Evolutionary conservation across 208 protist genomes (phyloP), one percentile per base, ranked within the genome.

Genomic region (Trypanosoma lewisi): DNA sequence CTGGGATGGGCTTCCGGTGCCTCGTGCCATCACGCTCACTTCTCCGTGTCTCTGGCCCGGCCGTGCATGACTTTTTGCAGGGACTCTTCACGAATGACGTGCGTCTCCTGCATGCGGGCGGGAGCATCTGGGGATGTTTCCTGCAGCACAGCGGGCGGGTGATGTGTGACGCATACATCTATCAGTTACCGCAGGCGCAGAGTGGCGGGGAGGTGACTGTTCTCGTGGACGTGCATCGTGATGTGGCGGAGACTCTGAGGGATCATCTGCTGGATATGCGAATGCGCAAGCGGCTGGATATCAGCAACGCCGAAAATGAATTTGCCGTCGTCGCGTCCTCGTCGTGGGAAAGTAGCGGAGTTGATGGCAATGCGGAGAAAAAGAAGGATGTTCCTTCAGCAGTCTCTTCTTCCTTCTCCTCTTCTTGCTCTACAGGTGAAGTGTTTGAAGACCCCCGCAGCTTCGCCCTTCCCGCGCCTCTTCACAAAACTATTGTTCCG

Each of bases 1-100:
- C 27, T 3, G 7, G 17, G 3, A 73, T 73, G 63, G 51, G 64
- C 7, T 77, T 80, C 39, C 66, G 50, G 0, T 76, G 77, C 49
- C 63, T 69, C 17, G 58, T 94, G 36, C 33, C 80, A 6, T 77
- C 41, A 21, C 82, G 84, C 23, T 70, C 82, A 25, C 71, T 95
- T 48, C 39, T 95, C 48, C 81, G 83, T 0, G 72, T 94, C 59
- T 56, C 72, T 23, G 84, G 85, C 17, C 47, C 33, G 0, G 83
- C 82, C 14, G 68, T 76, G 14, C 80, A 87, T 52, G 85, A 83
- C 1, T 86, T 91, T 42, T 72, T 95, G 11, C 89, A 95, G 39
- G 89, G 89, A 17, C 73, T 95, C 33, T 85, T 90, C 57, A 93
- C 85, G 34, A 89, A 91, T 56, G 83, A 95, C 59, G 59, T 93